phyloP scores from a whole-genome alignment of 108 stramenopile species.

The Cyclotella choctawhatcheeana region DNA sequence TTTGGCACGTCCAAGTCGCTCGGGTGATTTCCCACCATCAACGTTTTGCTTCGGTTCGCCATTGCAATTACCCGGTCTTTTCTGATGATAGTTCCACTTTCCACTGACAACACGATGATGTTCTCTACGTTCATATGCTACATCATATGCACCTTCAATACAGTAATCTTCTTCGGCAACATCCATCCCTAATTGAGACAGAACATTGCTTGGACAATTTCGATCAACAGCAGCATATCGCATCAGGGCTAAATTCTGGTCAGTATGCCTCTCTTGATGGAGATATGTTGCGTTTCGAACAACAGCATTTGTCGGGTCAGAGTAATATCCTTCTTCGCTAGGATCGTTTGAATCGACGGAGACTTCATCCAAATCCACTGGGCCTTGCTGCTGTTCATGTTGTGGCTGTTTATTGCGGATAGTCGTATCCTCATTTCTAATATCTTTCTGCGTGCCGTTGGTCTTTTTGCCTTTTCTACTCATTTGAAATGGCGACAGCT shows the following conservation, averaged over 20 bases:
- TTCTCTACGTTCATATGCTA: not conserved
- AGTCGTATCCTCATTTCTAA: too few relatives aligned
- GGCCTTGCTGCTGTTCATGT: too few relatives aligned
- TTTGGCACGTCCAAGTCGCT: not conserved
- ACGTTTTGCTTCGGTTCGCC: not conserved
- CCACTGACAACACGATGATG: not conserved
- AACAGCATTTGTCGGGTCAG: conserved; percentile 4
- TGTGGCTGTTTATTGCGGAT: too few relatives aligned
- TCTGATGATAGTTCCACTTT: conserved; percentile 12
- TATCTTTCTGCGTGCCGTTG: too few relatives aligned
- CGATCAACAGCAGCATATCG: too few relatives aligned
- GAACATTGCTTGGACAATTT: not conserved
- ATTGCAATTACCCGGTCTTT: not conserved
- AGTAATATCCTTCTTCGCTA: conserved; percentile 6
- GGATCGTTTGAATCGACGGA: not conserved
- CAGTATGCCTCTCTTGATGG: too few relatives aligned
- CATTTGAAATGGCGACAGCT: conserved; percentile 10
- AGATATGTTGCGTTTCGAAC: not conserved
- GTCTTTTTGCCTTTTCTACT: too few relatives aligned
- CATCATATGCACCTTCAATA: conserved; percentile 25
- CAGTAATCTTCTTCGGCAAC: conserved; percentile 39
- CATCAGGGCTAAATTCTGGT: too few relatives aligned
- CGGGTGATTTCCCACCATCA: not conserved
- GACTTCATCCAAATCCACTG: conserved; percentile 9
- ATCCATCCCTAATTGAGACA: conserved; percentile 43